A percentile compares a stretch with the other conserved stretches of the same genome.
Evolutionary conservation across 257 asterid genomes (phyloP).

Genomic region (Ophiorrhiza pumila): DNA sequence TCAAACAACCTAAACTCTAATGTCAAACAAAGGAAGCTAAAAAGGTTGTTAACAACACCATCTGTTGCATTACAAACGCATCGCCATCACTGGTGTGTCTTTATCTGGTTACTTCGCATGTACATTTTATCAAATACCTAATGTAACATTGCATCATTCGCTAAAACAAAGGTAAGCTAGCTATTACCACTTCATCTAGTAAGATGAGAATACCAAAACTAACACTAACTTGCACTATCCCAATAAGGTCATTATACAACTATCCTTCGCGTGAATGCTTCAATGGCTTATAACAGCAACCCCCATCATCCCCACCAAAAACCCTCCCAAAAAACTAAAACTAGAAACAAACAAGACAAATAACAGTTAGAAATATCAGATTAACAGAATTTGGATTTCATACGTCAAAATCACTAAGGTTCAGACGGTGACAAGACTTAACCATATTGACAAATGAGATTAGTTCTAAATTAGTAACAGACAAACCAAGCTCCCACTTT

Average conservation of each 20-base stretch:
- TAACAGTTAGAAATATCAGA: background rate
- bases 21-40: no score
- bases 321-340: no score
- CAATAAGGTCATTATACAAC: background rate
- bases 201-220: background rate
- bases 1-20: no score
- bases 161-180: background rate
- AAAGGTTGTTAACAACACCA: background rate
- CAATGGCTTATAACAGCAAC: background rate
- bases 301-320: background rate
- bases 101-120: background rate
- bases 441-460: background rate
- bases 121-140: background rate
- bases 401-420: no score
- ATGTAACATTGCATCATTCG: background rate
- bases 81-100: background rate
- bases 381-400: no score
- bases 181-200: background rate
- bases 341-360: no score
- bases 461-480: background rate
- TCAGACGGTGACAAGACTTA: background rate
- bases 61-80: background rate
- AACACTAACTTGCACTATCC: background rate
- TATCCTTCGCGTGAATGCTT: background rate
- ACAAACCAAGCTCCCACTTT: background rate